Percentiles rank a stretch among this genome's conserved stretches.
These are phyloP conservation scores for Digitaria exilis DNA, from an alignment of 202 grass and related monocot species.

Conservation along the genomic window DNA sequence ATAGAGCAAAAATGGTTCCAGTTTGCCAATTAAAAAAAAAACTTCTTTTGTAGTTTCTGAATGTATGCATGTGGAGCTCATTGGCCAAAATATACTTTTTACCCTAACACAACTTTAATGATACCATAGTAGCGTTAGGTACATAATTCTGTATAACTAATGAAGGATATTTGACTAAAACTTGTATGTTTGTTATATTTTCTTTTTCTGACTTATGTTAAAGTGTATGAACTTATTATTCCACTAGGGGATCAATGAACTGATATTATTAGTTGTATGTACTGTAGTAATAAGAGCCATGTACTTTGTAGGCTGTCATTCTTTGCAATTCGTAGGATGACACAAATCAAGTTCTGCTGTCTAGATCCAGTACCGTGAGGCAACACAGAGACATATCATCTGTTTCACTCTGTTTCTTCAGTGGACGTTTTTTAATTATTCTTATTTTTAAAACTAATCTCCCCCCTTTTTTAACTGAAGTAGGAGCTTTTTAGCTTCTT, in stretches of 20 bases:
- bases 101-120: neutral
- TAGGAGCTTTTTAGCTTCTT: neutral
- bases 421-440: neutral
- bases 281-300: slow-evolving; percentile 1
- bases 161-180: slow-evolving; percentile 19
- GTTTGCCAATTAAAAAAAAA: neutral
- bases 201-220: neutral
- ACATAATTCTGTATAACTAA: neutral
- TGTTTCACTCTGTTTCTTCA: neutral
- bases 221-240: neutral
- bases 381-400: neutral
- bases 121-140: slow-evolving; percentile 13
- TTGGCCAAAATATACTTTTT: neutral
- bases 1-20: slow-evolving; percentile 15
- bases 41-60: neutral
- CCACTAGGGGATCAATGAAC: neutral
- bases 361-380: neutral
- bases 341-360: neutral
- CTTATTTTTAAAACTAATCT: neutral
- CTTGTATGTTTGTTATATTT: neutral
- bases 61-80: neutral
- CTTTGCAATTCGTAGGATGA: neutral
- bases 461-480: neutral
- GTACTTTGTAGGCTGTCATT: neutral
- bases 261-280: neutral